Evolutionary conservation across 306 rosid genomes (phyloP).

Genomic region (Acacia acuminata): DNA sequence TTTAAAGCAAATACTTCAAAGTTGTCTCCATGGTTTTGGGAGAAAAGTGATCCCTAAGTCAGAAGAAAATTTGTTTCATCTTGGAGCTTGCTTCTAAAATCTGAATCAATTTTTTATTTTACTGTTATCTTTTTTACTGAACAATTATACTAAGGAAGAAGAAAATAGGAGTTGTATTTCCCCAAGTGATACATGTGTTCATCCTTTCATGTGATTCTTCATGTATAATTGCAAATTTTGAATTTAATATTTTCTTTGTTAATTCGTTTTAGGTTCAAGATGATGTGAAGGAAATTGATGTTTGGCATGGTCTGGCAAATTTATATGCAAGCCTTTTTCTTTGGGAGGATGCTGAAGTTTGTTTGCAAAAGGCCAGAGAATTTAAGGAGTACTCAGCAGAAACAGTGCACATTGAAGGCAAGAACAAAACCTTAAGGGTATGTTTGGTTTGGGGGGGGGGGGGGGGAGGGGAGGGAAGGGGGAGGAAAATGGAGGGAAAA

Average conservation of each 20-base stretch:
- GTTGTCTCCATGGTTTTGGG: neutral
- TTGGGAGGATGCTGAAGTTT: slow-evolving; percentile 94
- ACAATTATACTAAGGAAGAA: neutral
- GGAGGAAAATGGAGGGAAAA: too few relatives aligned
- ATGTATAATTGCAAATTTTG: slow-evolving; percentile 13
- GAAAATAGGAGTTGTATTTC: neutral
- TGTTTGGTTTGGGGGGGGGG: too few relatives aligned
- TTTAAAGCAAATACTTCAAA: neutral
- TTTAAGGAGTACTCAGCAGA: slow-evolving; percentile 64
- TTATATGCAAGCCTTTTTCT: slow-evolving; percentile 87
- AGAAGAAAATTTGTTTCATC: slow-evolving; percentile 1
- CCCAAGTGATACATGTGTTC: neutral
- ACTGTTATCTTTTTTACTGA: neutral
- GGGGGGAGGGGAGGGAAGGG: too few relatives aligned
- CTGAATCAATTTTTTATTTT: neutral
- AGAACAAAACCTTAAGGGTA: slow-evolving; percentile 40
- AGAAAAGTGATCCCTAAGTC: neutral
- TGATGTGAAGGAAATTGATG: slow-evolving; percentile 75
- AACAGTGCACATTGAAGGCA: slow-evolving; percentile 72
- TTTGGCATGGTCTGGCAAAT: slow-evolving; percentile 93
- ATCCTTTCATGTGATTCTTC: slow-evolving; percentile 18
- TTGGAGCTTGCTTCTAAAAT: neutral
- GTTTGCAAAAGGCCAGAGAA: slow-evolving; percentile 83
- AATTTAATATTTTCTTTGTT: slow-evolving; percentile 27
- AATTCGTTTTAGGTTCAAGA: slow-evolving; percentile 56